Conservation (phyloP, 1,284 basidiomycete species). For the Ceratobasidium papillatum region DNA sequence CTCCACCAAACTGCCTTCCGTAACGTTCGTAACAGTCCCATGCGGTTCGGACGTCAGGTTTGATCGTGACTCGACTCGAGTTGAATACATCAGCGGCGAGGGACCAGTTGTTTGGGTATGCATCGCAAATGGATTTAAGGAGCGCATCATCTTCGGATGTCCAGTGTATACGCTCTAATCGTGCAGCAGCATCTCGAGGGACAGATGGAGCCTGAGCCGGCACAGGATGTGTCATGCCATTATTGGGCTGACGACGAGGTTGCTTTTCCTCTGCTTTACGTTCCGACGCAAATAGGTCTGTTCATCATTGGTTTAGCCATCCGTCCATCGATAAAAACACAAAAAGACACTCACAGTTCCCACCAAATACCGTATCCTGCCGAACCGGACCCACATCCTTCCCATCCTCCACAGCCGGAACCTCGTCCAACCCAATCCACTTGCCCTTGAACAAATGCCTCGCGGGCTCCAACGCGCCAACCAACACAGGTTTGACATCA, state of each 20-base stretch:
- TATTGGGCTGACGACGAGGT: constrained; percentile 17
- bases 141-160: constrained; percentile 60
- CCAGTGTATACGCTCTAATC: constrained; percentile 56
- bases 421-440: constrained; percentile 56
- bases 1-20: constrained; percentile 33
- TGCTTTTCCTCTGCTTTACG: constrained; percentile 31
- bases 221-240: constrained; percentile 39
- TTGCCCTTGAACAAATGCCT: constrained; percentile 53
- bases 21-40: constrained; percentile 66
- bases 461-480: constrained; percentile 62
- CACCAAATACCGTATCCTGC: constrained; percentile 32
- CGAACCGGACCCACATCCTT: constrained; percentile 45
- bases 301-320: not conserved
- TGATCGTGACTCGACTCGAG: constrained; percentile 57
- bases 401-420: constrained; percentile 56
- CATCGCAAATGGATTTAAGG: constrained; percentile 57
- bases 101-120: constrained; percentile 63
- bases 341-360: constrained; percentile 21
- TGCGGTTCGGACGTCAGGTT: constrained; percentile 58
- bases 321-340: no score
- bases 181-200: constrained; percentile 45
- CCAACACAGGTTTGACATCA: constrained; percentile 62
- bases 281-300: constrained; percentile 33
- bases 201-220: constrained; percentile 46
- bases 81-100: constrained; percentile 66